Evolutionary conservation across 148 eudicot genomes (phyloP), one percentile per base, ranked within the genome.

Genomic region (Oxyria digyna): DNA sequence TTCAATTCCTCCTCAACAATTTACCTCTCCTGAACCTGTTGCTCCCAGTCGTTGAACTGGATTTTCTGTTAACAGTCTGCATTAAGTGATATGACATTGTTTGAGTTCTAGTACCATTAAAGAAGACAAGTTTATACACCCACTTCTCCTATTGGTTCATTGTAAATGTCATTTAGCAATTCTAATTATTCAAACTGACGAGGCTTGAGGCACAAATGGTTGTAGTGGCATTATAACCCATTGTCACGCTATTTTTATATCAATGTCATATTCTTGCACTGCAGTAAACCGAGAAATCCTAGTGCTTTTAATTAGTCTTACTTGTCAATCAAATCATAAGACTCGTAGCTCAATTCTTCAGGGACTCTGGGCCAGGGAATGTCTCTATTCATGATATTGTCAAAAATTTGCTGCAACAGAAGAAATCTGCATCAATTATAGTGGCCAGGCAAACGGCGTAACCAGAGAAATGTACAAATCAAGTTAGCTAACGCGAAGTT

Each of bases 41-140:
- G 97, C 86, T 79, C 99, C 99, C 69, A 95, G 74, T 74, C 99
- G 84, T 76, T 95, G 97, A 79, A 87, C 89, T 70, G 99, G 96
- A 81, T 88, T 95, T 69, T 87, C 97, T 49, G 74, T 91, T 76
- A 95, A 77, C 81, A 95, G 80, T 77, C 98, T 93, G 80, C 69
- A 72, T 49, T 23, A 18, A 66, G 14, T 11, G 24, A 66, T 11
- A 54, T 10, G 12, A 20, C 55, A 54, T 13, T 50, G 23, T 50
- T 21, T n/a, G n/a, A n/a, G n/a, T n/a, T n/a, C 7, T 13, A 21
- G 20, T 50, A 50, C 27, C 8, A 7, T 50, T 21, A 1, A 33
- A 18, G 21, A 5, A n/a, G 17, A 12, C 46, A 42, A 42, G 46
- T 9, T 42, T 42, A 17, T 42, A 49, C 24, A 5, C 2, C 24